Evolutionary conservation across 306 rosid species (phyloP).

Genomic region (Argentina anserina): DNA sequence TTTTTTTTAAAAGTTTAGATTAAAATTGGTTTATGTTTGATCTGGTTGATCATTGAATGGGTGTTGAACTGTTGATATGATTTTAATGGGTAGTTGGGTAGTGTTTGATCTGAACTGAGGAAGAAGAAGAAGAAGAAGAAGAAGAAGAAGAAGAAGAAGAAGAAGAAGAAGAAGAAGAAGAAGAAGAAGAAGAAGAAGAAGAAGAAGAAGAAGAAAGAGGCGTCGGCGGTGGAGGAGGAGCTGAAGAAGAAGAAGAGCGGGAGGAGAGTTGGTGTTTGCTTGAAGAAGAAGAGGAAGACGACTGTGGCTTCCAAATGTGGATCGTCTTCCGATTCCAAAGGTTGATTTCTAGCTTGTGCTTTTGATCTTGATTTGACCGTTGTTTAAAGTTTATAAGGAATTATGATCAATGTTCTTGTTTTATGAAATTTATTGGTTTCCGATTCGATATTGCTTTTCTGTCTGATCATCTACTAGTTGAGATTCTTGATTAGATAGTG

Average conservation of each 20-base stretch:
- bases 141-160: too few relatives aligned
- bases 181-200: slow-evolving; percentile 26
- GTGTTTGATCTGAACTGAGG: too few relatives aligned
- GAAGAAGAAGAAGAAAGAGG: slow-evolving; percentile 27
- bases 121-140: too few relatives aligned
- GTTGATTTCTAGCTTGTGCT: slow-evolving; percentile 22
- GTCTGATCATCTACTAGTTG: not conserved
- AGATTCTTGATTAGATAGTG: not conserved
- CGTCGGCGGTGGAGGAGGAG: slow-evolving; percentile 32
- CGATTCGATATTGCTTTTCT: not conserved
- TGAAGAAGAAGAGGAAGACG: slow-evolving; percentile 64
- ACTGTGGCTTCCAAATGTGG: slow-evolving; percentile 29
- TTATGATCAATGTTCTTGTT: not conserved
- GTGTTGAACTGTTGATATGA: too few relatives aligned
- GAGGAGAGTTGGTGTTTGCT: slow-evolving; percentile 37
- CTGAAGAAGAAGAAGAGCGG: slow-evolving; percentile 32
- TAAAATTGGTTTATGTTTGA: too few relatives aligned
- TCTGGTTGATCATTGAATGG: too few relatives aligned
- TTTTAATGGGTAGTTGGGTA: too few relatives aligned
- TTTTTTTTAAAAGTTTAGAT: too few relatives aligned
- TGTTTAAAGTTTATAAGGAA: not conserved
- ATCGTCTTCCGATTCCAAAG: slow-evolving; percentile 33
- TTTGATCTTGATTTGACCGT: too few relatives aligned
- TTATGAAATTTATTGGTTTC: not conserved
- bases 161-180: too few relatives aligned